Conservation (phyloP, 257 asterid genomes). For the Scutellaria barbata region DNA sequence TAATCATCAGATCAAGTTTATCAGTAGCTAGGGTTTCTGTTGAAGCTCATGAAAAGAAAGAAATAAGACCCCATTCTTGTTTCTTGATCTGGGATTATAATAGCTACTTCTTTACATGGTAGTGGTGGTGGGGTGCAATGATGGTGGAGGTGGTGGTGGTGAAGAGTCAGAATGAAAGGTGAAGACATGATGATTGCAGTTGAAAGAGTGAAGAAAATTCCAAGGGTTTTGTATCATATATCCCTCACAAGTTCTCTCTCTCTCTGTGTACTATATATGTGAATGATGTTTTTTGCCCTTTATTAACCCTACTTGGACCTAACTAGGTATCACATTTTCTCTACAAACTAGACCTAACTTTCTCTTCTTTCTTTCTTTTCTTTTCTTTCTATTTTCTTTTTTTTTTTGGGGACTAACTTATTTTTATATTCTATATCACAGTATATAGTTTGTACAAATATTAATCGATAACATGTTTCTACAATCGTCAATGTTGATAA, state of each 20-base stretch:
- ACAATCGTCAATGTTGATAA: too few species aligned
- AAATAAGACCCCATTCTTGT: background rate
- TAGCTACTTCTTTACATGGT: background rate
- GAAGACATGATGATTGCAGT: slow-evolving; percentile 47
- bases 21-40: slow-evolving; percentile 26
- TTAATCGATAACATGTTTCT: too few species aligned
- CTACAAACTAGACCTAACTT: background rate
- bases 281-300: slow-evolving; percentile 22
- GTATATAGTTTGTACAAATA: too few species aligned
- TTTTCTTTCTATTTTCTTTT: too few species aligned
- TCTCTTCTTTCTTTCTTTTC: too few species aligned
- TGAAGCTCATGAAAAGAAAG: background rate
- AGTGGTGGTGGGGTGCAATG: slow-evolving; percentile 25
- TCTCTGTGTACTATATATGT: slow-evolving; percentile 19
- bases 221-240: slow-evolving; percentile 37
- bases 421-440: too few species aligned
- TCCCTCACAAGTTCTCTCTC: slow-evolving; percentile 24
- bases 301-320: slow-evolving; percentile 40
- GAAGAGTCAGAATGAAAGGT: slow-evolving; percentile 44
- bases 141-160: slow-evolving; percentile 36
- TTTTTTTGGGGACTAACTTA: too few species aligned
- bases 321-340: background rate
- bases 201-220: slow-evolving; percentile 42
- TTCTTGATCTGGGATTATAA: slow-evolving; percentile 31
- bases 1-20: slow-evolving; percentile 34